Evolutionary conservation across 305 asterid species (phyloP).

Genomic region (Solanum chacoense): DNA sequence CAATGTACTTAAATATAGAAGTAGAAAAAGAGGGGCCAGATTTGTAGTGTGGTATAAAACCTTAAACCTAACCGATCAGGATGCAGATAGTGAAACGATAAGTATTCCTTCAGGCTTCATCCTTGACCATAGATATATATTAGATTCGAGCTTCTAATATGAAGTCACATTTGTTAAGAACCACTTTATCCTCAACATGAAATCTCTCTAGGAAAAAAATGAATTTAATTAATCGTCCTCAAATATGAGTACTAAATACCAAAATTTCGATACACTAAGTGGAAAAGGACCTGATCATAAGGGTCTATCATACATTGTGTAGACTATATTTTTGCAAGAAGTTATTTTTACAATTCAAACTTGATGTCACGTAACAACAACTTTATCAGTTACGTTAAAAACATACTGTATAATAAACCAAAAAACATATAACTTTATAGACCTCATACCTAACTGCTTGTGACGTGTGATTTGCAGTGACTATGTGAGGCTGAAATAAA

Average conservation of each 20-base stretch:
- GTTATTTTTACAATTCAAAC: neutral
- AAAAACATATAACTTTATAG: neutral
- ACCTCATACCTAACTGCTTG: neutral
- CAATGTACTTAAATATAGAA: neutral
- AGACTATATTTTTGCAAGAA: neutral
- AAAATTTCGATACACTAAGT: neutral
- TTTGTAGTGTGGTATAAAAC: neutral
- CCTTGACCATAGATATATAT: neutral
- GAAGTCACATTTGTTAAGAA: neutral
- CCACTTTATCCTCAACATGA: neutral
- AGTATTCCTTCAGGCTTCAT: neutral
- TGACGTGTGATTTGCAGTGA: slow-evolving; percentile 2
- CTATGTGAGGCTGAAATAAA: slow-evolving; percentile 4
- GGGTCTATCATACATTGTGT: neutral
- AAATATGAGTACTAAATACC: neutral
- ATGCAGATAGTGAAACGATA: neutral
- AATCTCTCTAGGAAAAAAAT: neutral
- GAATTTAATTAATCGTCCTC: neutral
- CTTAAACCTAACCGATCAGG: neutral
- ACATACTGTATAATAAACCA: neutral
- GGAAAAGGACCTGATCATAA: neutral
- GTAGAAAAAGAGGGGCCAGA: neutral
- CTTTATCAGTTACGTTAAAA: neutral
- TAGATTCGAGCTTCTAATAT: neutral
- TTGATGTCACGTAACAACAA: neutral